Evolutionary conservation across 2,329 filamentous ascomycete genomes (phyloP).

Genomic region (Ciborinia camelliae): DNA sequence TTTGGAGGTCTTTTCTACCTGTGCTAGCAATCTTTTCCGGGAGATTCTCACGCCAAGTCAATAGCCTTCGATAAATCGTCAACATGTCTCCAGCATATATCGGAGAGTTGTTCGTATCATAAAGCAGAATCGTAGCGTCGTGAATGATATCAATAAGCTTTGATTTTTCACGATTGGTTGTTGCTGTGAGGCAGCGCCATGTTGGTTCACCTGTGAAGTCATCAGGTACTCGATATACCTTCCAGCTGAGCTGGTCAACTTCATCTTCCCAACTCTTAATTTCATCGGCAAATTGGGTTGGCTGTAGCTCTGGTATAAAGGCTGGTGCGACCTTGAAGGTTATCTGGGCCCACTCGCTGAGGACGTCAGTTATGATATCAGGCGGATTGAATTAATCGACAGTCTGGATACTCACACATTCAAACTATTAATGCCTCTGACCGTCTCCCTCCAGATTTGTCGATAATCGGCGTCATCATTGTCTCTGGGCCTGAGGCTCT

Average conservation of each 20-base stretch:
- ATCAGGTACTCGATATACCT: slow-evolving; percentile 29
- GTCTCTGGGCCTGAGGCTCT: slow-evolving; percentile 21
- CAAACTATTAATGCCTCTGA: slow-evolving; percentile 37
- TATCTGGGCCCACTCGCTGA: slow-evolving; percentile 38
- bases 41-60: slow-evolving; percentile 33
- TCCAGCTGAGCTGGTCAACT: slow-evolving; percentile 31
- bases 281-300: slow-evolving; percentile 13
- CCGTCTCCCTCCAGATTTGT: slow-evolving; percentile 34
- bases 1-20: slow-evolving; percentile 25
- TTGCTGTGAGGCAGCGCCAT: slow-evolving; percentile 31
- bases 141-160: slow-evolving; percentile 34
- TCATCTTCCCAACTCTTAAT: slow-evolving; percentile 17
- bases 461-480: slow-evolving; percentile 26
- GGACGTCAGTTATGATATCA: slow-evolving; percentile 26
- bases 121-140: slow-evolving; percentile 32
- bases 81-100: slow-evolving; percentile 30
- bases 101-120: slow-evolving; percentile 20
- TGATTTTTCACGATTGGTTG: slow-evolving; percentile 35
- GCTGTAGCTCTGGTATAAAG: slow-evolving; percentile 13
- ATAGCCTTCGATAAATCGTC: slow-evolving; percentile 32
- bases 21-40: slow-evolving; percentile 30
- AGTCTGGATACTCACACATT: slow-evolving; percentile 35
- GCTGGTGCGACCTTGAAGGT: slow-evolving; percentile 33
- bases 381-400: not conserved
- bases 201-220: slow-evolving; percentile 23